Evolutionary conservation across 2,329 filamentous ascomycete genomes (phyloP), one percentile per base, ranked within the genome.

Genomic region (Ramichloridium luteum): DNA sequence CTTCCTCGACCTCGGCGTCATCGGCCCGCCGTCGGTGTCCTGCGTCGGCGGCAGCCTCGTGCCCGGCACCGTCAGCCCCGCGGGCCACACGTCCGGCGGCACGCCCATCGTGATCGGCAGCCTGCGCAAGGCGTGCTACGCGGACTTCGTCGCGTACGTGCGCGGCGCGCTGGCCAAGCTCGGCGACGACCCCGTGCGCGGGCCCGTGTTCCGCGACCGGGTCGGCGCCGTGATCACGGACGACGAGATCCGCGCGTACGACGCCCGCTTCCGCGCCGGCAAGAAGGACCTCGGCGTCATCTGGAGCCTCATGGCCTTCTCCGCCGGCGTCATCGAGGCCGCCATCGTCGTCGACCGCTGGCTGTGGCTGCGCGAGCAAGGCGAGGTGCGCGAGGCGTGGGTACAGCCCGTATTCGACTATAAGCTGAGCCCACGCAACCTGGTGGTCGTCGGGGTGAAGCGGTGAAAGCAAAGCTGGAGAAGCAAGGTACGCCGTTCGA

Each of bases 301-400:
- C 37, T 98, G 90, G 90, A 84, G 74, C 45, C 56, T 98, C 48
- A 98, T 98, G 88, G 86, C 90, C 1, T 94, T 93, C 49, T 92
- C 84, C 54, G 86, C 88, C 3, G 74, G 74, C 13, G 79, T 93
- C 3, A 77, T 92, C 2, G 90, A 98, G 62, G 83, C 84, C 17
- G 64, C 92, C 37, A 88, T 98, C 47, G 84, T 93, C 31, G 74
- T 79, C 27, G 90, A 98, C 63, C 70, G 90, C 27, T 98, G 84
- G 81, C 62, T 81, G 39, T 98, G 78, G 60, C 62, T 98, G 44
- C 70, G 65, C 36, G 88, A 98, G 60, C 81, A 93, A 45, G 49
- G 61, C 30, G 70, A 78, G 25, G 61, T 77, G 5, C 76, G 70
- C 42, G 70, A 80, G 42, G 80, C 77, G 37, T 98, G 90, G 90